Conservation (phyloP, 1,284 basidiomycete genomes). For the Irpex lacteus region DNA sequence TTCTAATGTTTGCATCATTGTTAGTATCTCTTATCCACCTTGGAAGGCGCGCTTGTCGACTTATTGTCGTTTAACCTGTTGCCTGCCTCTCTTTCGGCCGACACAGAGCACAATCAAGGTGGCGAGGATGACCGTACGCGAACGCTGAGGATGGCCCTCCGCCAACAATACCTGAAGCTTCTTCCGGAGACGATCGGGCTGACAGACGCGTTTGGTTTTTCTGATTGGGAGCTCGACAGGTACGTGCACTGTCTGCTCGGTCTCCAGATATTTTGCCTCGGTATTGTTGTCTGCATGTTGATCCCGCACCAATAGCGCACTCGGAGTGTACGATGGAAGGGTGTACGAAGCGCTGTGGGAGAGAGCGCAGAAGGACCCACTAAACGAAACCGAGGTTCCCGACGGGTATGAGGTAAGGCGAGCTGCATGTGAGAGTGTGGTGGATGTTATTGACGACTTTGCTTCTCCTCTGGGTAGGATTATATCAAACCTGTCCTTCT, state of each 20-base stretch:
- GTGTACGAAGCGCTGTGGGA: constrained; percentile 72
- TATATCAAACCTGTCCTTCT: constrained; percentile 48
- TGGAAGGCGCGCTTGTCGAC: constrained; percentile 54
- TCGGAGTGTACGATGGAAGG: constrained; percentile 65
- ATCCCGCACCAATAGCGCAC: constrained; percentile 37
- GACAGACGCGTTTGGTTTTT: constrained; percentile 74
- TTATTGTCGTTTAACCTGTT: constrained; percentile 52
- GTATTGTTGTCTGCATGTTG: neutral
- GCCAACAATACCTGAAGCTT: constrained; percentile 47
- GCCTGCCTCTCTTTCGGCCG: constrained; percentile 1
- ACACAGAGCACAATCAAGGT: neutral
- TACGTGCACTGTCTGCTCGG: constrained; percentile 24
- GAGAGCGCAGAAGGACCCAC: constrained; percentile 59
- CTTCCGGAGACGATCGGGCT: constrained; percentile 70
- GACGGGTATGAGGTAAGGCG: constrained; percentile 49
- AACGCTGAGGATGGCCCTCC: constrained; percentile 52
- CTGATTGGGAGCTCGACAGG: constrained; percentile 78
- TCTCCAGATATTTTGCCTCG: neutral
- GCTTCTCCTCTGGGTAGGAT: constrained; percentile 27
- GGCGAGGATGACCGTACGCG: constrained; percentile 42
- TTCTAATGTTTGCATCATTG: neutral
- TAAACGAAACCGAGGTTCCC: constrained; percentile 53
- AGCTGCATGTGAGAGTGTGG: constrained; percentile 8
- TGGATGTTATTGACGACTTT: neutral
- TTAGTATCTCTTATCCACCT: constrained; percentile 62